Percentiles rank a stretch among this genome's conserved stretches.
These are phyloP conservation scores for Zasmidium citrigriseum DNA, from an alignment of 2,329 filamentous ascomycete genomes.

Conservation along the genomic window DNA sequence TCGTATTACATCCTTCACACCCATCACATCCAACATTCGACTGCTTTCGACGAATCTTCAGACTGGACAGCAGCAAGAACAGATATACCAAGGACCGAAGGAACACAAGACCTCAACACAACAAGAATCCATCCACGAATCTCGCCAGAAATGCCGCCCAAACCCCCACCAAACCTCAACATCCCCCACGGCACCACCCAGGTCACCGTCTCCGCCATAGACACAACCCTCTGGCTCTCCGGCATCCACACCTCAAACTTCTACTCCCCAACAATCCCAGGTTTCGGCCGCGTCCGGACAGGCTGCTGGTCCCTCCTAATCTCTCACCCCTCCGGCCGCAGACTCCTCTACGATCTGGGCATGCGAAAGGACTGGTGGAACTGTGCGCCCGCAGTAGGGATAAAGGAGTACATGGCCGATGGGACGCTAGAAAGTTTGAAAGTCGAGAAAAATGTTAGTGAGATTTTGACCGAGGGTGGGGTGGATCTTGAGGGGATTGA, in stretches of 20 bases:
- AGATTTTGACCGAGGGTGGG: constrained; percentile 37
- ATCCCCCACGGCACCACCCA: constrained; percentile 1
- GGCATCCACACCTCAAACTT: constrained; percentile 5
- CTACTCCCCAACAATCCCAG: constrained; percentile 13
- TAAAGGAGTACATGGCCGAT: constrained; percentile 31
- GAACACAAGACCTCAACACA: too few species aligned
- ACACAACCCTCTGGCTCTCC: constrained; percentile 17
- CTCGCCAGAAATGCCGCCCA: neutral
- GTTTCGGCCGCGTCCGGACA: constrained; percentile 12
- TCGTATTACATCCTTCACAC: too few species aligned
- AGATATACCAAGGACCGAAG: too few species aligned
- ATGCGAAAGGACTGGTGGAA: constrained; percentile 44
- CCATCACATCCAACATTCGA: neutral
- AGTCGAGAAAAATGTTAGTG: constrained; percentile 41
- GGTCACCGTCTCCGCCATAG: constrained; percentile 31
- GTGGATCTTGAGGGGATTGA: constrained; percentile 31
- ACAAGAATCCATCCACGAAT: neutral
- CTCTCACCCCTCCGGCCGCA: constrained; percentile 39
- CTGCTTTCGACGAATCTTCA: too few species aligned
- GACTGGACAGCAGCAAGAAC: too few species aligned
- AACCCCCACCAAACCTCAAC: neutral
- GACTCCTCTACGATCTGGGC: constrained; percentile 44
- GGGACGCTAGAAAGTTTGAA: constrained; percentile 29
- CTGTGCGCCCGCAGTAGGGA: constrained; percentile 20
- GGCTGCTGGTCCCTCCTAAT: constrained; percentile 42